Evolutionary conservation across 768 basidiomycete genomes (phyloP).

Genomic region (Tulasnella sp.): DNA sequence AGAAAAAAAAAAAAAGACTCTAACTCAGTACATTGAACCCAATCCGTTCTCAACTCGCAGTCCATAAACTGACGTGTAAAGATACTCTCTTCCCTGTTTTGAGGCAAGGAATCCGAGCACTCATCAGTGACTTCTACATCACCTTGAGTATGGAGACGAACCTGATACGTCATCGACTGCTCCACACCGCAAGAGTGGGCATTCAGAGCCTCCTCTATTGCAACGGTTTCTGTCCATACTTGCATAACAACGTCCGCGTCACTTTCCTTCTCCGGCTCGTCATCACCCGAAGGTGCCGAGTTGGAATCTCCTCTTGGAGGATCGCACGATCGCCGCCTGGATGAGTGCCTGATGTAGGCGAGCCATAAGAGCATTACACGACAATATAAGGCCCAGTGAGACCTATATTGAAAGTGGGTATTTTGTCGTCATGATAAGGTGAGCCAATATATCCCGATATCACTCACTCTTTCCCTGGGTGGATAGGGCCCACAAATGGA

Average conservation of each 20-base stretch:
- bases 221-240: conserved; percentile 14
- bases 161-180: conserved; percentile 13
- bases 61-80: background rate
- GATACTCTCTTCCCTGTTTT: background rate
- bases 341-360: background rate
- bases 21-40: too few species aligned
- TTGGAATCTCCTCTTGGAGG: too few species aligned
- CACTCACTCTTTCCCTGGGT: conserved; percentile 13
- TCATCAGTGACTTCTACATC: background rate
- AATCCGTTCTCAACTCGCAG: too few species aligned
- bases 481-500: background rate
- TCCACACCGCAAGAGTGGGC: conserved; percentile 14
- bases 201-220: conserved; percentile 12
- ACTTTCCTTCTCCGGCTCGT: conserved; percentile 21
- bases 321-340: too few species aligned
- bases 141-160: background rate
- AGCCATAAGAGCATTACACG: conserved; percentile 5
- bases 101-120: background rate
- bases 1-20: background rate
- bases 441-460: background rate
- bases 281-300: conserved; percentile 22
- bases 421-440: background rate
- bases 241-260: conserved; percentile 10
- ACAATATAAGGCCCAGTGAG: conserved; percentile 6
- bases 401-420: background rate